Base-by-base conservation (phyloP, 495 filamentous ascomycete species). In the Cudoniella acicularis region DNA sequence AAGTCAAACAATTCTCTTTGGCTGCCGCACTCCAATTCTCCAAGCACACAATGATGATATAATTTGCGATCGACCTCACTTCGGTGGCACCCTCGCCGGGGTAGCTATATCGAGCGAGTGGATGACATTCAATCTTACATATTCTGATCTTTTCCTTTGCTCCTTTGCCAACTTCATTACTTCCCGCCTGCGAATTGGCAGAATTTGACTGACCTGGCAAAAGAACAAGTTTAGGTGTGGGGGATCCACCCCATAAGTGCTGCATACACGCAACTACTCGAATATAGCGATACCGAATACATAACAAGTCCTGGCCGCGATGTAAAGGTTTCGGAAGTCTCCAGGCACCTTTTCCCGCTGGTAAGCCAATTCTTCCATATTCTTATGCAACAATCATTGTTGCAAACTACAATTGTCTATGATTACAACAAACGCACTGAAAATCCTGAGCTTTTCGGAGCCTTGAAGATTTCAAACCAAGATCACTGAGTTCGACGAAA, bases 121-220 rank as follows among this genome's bases (percentile, higher is more conserved):
- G 64, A 78, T 94, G 91, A 96, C 87, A 94, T 83, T 77, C 81
- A 83, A 91, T 92, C 90, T 96, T 94, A 95, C 90, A 94, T 93
- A 93, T 94, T 88, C 91, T 96, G 91, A 96, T 57, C 25, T 52
- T 70, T 55, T 50, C 56, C 24, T 59, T 65, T 61, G 24, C 30
- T 25, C 41, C 36, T 27, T 36, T 65, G 40, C 54, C 1, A 52
- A 60, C 13, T 30, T 25, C 23, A 52, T 41, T 54, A 62, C 25
- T 60, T 41, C 26, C 17, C n/a, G 25, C 21, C 16, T n/a, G n/a
- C n/a, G n/a, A n/a, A n/a, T n/a, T n/a, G n/a, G n/a, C n/a, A n/a
- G n/a, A n/a, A n/a, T n/a, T n/a, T 20, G 24, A 43, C 53, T 63
- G 20, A 54, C 57, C 36, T 52, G 18, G 22, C 48, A 53, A 69